These are phyloP conservation scores for Sugiyamaella americana DNA, from an alignment of 805 yeast genomes.

Conservation along the genomic window DNA sequence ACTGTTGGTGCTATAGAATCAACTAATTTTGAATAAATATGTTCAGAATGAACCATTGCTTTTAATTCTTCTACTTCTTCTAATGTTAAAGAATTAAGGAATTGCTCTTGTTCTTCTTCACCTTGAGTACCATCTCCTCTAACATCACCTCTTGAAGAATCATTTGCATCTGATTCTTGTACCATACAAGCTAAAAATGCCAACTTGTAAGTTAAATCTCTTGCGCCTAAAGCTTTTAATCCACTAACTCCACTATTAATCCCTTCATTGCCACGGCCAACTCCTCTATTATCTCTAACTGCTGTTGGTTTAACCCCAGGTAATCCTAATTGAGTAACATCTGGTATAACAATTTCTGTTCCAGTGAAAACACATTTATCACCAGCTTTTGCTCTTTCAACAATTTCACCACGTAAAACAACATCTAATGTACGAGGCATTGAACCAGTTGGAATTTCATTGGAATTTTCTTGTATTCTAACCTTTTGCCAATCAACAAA, in stretches of 20 bases:
- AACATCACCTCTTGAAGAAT: conserved; percentile 32
- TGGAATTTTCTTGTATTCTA: conserved; percentile 92
- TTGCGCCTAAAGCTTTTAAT: conserved; percentile 80
- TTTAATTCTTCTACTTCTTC: conserved; percentile 80
- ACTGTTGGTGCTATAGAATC: conserved; percentile 93
- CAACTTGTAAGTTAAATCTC: conserved; percentile 86
- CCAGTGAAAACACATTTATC: conserved; percentile 93
- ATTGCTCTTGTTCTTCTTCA: conserved; percentile 72
- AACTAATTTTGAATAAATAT: conserved; percentile 77
- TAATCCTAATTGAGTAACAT: conserved; percentile 83
- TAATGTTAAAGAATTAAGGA: conserved; percentile 68
- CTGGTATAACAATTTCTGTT: conserved; percentile 91
- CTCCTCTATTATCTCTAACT: conserved; percentile 56
- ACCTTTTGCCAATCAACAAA: conserved; percentile 96
- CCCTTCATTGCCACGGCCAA: conserved; percentile 56
- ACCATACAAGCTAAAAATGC: conserved; percentile 93
- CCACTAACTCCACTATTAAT: conserved; percentile 85
- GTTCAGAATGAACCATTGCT: conserved; percentile 84
- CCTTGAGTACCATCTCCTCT: conserved; percentile 42
- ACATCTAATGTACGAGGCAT: conserved; percentile 97
- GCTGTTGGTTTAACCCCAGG: conserved; percentile 93
- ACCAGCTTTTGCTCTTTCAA: conserved; percentile 95
- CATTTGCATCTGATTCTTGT: conserved; percentile 46
- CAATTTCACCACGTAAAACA: conserved; percentile 86
- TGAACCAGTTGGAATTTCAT: conserved; percentile 94